Percentiles rank a stretch among this genome's conserved stretches.
Evolutionary conservation across 768 basidiomycete species (phyloP).

Genomic region (Suillus paluster): DNA sequence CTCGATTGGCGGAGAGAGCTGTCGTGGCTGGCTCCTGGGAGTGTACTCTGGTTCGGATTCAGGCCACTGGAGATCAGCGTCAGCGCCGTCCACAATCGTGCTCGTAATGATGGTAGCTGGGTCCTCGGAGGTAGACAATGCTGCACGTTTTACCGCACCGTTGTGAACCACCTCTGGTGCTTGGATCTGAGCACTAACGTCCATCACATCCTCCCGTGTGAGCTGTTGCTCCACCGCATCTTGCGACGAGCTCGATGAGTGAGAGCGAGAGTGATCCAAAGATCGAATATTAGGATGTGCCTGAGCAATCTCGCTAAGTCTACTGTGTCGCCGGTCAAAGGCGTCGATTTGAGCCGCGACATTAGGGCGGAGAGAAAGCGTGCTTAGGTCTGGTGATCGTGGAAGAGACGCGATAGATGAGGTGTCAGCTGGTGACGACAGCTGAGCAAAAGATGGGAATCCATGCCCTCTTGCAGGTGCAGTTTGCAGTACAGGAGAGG

Average conservation of each 20-base stretch:
- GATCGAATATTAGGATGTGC: background rate
- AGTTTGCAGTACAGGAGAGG: background rate
- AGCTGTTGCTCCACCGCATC: slow-evolving; percentile 53
- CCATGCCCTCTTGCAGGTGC: background rate
- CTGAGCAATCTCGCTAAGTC: background rate
- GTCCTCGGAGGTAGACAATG: slow-evolving; percentile 1
- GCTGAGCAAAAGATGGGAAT: slow-evolving; percentile 23
- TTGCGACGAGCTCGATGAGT: slow-evolving; percentile 42
- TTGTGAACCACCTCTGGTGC: background rate
- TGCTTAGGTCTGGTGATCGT: slow-evolving; percentile 26
- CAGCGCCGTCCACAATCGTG: slow-evolving; percentile 10
- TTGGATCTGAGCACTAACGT: slow-evolving; percentile 21
- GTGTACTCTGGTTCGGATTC: slow-evolving; percentile 24
- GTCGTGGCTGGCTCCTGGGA: background rate
- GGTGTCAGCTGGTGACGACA: slow-evolving; percentile 24
- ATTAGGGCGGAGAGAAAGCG: slow-evolving; percentile 2
- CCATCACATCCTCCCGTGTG: slow-evolving; percentile 42
- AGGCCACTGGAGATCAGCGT: slow-evolving; percentile 32
- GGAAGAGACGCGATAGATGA: slow-evolving; percentile 19
- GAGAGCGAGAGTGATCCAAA: slow-evolving; percentile 16
- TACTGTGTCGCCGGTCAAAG: slow-evolving; percentile 20
- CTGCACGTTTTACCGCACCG: slow-evolving; percentile 3
- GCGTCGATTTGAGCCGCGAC: slow-evolving; percentile 22
- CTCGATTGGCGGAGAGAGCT: background rate
- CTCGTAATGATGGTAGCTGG: background rate